Evolutionary conservation across 2,329 filamentous ascomycete genomes (phyloP), one percentile per base, ranked within the genome.

Genomic region (Teratosphaeria zuluensis): DNA sequence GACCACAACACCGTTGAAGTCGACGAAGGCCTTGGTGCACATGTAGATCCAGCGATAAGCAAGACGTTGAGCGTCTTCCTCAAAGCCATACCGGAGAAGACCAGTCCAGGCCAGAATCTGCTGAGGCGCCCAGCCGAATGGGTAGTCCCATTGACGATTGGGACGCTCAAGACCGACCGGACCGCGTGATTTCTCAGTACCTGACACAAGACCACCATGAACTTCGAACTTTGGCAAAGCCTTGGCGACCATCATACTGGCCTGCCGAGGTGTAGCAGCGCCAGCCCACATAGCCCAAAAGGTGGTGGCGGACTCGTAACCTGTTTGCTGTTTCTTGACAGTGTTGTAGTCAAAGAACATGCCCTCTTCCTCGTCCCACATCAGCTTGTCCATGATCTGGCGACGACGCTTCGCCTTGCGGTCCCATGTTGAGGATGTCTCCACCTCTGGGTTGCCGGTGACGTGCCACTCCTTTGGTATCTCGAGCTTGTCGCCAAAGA

Each of bases 271-370:
- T 33, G 87, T 88, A 14, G 90, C 87, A 54, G 94, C 85, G 56
- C 92, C 92, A 12, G 92, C 90, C 92, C 94, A 99, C 77, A 99
- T 88, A 3, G 94, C 85, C 94, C 94, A 99, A 76, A 97, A 92
- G 0, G 92, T 96, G 2, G 94, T 99, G 57, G 88, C 90, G 63
- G 84, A 89, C 76, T 97, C 94, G 72, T 97, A 97, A 14, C 81
- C 84, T 65, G 85, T 90, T 68, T 88, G 89, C 74, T 90, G 75
- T 70, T 91, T 84, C 74, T 87, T 89, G 62, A 82, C 85, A 0
- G 90, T 95, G 76, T 99, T 83, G 74, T 97, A 99, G 75, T 99
- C 94, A 70, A 97, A 97, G 79, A 90, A 99, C 89, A 97, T 95
- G 59, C 92, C 92, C 71, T 89, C 85, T 65, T 89, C 80, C 65